Evolutionary conservation across 148 eudicot genomes (phyloP).

Genomic region (Simmondsia chinensis): DNA sequence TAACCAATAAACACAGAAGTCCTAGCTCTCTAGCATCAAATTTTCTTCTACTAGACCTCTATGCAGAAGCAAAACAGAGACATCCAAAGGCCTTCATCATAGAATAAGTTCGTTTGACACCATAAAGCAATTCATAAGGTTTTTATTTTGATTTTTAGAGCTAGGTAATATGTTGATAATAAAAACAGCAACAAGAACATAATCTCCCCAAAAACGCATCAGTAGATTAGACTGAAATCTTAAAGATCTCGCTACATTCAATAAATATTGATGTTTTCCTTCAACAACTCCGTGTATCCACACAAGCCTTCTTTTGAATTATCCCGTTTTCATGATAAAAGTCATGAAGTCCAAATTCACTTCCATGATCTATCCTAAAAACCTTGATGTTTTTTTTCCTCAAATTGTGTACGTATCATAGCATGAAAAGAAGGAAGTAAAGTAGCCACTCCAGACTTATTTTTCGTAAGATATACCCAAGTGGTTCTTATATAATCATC

Average conservation of each 20-base stretch:
- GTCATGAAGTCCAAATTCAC: neutral
- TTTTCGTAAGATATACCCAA: neutral
- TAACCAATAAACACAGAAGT: neutral
- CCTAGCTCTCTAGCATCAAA: neutral
- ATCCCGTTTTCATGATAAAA: neutral
- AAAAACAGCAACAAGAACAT: neutral
- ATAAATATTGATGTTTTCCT: neutral
- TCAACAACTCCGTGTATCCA: neutral
- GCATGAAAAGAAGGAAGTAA: too few species aligned
- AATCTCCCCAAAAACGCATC: neutral
- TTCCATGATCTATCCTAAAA: neutral
- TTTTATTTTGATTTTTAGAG: neutral
- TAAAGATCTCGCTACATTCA: neutral
- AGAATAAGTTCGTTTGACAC: rapidly evolving
- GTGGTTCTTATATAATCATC: neutral
- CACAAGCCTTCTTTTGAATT: neutral
- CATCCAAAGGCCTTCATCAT: neutral
- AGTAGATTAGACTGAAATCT: neutral
- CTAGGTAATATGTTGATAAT: neutral
- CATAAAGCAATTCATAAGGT: neutral
- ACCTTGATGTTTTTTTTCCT: neutral
- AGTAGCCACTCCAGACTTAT: neutral
- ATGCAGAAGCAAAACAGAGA: neutral
- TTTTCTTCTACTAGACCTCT: neutral
- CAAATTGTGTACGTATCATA: too few species aligned